phyloP scores from a whole-genome alignment of 345 rosid genomes.

The Camelina laxa region DNA sequence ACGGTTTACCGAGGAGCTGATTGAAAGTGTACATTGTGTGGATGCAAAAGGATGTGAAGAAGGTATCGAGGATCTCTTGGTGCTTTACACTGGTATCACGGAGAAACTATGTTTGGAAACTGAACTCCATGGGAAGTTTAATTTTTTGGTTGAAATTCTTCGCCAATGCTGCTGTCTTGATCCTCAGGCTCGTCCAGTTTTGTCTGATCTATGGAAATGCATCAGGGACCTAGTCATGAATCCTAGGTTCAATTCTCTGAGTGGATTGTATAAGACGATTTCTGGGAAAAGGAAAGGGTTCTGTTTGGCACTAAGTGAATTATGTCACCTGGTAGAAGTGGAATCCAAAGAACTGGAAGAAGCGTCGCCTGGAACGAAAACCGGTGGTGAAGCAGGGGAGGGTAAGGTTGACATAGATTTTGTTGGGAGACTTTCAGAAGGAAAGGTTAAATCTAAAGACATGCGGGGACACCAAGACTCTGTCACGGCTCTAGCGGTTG shows the following conservation, averaged over 20 bases:
- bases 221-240: conserved; percentile 59
- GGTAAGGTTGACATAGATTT: conserved; percentile 48
- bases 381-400: conserved; percentile 41
- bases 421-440: conserved; percentile 52
- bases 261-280: conserved; percentile 33
- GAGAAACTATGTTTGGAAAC: conserved; percentile 53
- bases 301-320: conserved; percentile 64
- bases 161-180: conserved; percentile 64
- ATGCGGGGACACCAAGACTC: conserved; percentile 76
- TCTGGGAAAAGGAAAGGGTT: conserved; percentile 42
- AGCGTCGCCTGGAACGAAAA: conserved; percentile 35
- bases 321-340: conserved; percentile 46
- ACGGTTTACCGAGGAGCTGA: conserved; percentile 48
- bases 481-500: conserved; percentile 77
- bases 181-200: conserved; percentile 59
- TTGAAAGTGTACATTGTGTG: conserved; percentile 44
- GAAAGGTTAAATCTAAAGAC: conserved; percentile 60
- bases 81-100: conserved; percentile 43
- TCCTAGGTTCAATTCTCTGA: conserved; percentile 45
- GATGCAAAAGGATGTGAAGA: conserved; percentile 39
- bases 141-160: conserved; percentile 51
- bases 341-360: conserved; percentile 38
- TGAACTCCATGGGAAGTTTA: conserved; percentile 48
- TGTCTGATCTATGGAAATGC: conserved; percentile 67
- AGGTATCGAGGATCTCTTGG: conserved; percentile 42